Evolutionary conservation across 495 filamentous ascomycete species (phyloP).

Genomic region (Tetracladium setigerum): DNA sequence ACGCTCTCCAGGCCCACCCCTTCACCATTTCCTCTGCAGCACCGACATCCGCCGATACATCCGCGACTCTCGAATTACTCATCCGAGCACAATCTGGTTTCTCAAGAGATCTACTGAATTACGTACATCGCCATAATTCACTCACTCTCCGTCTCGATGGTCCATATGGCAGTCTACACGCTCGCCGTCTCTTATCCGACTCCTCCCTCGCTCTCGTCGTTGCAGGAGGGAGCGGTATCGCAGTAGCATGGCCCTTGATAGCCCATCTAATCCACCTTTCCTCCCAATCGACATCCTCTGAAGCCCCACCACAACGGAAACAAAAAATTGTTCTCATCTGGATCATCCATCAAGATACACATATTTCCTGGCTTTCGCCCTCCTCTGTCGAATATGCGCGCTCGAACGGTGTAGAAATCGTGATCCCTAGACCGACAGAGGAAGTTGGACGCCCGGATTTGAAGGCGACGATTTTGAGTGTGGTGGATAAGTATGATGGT

Average conservation of each 20-base stretch:
- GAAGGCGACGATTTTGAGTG: conserved; percentile 24
- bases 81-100: conserved; percentile 52
- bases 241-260: conserved; percentile 45
- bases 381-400: conserved; percentile 37
- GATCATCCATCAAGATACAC: conserved; percentile 43
- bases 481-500: conserved; percentile 18
- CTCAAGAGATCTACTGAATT: conserved; percentile 42
- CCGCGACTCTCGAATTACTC: conserved; percentile 41
- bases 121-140: conserved; percentile 32
- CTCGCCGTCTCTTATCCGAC: conserved; percentile 32
- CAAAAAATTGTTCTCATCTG: conserved; percentile 47
- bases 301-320: conserved; percentile 7
- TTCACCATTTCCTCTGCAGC: conserved; percentile 53
- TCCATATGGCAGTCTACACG: conserved; percentile 48
- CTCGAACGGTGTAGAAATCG: conserved; percentile 35
- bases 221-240: conserved; percentile 58
- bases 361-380: conserved; percentile 41
- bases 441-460: conserved; percentile 47
- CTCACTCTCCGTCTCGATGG: conserved; percentile 41
- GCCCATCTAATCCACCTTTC: conserved; percentile 28
- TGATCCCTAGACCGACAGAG: conserved; percentile 42
- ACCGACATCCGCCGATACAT: conserved; percentile 13
- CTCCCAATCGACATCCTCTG: background rate
- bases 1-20: conserved; percentile 47
- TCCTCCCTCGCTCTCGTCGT: conserved; percentile 41